These are phyloP conservation scores for Nemania sp. DNA, from an alignment of 2,329 filamentous ascomycete species.

Conservation along the genomic window DNA sequence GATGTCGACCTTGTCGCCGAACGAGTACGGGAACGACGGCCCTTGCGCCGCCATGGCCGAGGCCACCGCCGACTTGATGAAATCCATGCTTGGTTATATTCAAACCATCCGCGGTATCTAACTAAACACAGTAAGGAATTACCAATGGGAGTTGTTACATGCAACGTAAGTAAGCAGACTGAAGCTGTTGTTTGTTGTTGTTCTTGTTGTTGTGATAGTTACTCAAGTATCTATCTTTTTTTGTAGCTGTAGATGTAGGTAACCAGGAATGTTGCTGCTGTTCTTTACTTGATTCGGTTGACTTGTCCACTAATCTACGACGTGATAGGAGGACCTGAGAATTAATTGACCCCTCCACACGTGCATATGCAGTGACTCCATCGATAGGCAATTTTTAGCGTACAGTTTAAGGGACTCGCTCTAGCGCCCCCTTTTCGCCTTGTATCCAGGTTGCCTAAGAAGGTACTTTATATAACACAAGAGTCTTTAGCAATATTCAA, in stretches of 20 bases:
- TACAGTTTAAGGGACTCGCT: constrained; percentile 5
- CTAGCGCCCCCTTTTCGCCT: background rate
- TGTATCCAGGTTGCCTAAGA: too few species aligned
- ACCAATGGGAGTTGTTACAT: background rate
- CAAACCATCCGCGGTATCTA: constrained; percentile 34
- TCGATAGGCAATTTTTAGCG: background rate
- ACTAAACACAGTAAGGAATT: constrained; percentile 21
- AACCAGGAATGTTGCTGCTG: constrained; percentile 19
- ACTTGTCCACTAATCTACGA: constrained; percentile 22
- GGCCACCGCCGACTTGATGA: constrained; percentile 96
- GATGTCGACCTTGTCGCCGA: constrained; percentile 91
- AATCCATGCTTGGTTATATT: constrained; percentile 76
- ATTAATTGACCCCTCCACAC: constrained; percentile 32
- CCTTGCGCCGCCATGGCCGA: constrained; percentile 92
- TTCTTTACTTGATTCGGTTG: constrained; percentile 20
- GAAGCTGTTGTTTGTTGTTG: constrained; percentile 14
- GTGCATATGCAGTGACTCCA: constrained; percentile 1
- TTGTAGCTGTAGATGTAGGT: background rate
- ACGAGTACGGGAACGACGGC: constrained; percentile 90
- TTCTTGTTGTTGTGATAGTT: constrained; percentile 27
- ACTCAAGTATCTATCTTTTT: background rate
- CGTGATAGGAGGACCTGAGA: background rate
- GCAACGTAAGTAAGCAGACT: background rate
- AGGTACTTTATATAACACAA: too few species aligned
- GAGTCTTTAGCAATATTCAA: too few species aligned